Conservation (phyloP, 495 filamentous ascomycete species). For the Aspergillus homomorphus region DNA sequence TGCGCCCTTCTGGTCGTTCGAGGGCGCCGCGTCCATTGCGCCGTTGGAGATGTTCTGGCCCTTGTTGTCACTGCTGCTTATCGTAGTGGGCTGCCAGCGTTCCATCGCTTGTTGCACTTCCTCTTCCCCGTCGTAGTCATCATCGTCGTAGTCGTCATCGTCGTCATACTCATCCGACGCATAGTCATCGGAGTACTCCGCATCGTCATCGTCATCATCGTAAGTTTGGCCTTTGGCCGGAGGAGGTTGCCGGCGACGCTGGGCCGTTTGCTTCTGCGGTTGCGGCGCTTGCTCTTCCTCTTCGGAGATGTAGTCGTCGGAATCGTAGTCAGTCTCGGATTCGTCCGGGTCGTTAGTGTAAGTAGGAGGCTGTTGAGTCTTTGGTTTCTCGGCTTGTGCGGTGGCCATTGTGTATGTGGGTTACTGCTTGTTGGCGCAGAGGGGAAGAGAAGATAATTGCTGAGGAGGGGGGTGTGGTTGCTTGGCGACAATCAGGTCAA, state of each 20-base stretch:
- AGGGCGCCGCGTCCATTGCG: conserved; percentile 28
- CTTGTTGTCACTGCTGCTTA: conserved; percentile 19
- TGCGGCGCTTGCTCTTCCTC: conserved; percentile 25
- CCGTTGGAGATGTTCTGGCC: conserved; percentile 21
- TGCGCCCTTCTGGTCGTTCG: conserved; percentile 27
- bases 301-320: conserved; percentile 29
- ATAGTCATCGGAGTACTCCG: conserved; percentile 54
- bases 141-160: conserved; percentile 21
- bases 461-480: conserved; percentile 4
- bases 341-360: conserved; percentile 41
- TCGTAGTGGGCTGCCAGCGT: conserved; percentile 31
- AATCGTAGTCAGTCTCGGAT: conserved; percentile 29
- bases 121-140: conserved; percentile 28
- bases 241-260: conserved; percentile 37
- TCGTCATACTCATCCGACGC: conserved; percentile 47
- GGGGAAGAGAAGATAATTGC: conserved; percentile 1
- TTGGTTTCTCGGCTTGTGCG: conserved; percentile 32
- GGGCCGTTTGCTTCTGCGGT: conserved; percentile 29
- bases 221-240: conserved; percentile 17
- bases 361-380: conserved; percentile 31
- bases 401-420: conserved; percentile 35
- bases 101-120: conserved; percentile 36
- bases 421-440: conserved; percentile 1
- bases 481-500: not conserved
- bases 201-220: conserved; percentile 48